A percentile compares a stretch with the other conserved stretches of the same genome.
Conservation (phyloP, 495 filamentous ascomycete species). For the Apodospora peruviana region DNA sequence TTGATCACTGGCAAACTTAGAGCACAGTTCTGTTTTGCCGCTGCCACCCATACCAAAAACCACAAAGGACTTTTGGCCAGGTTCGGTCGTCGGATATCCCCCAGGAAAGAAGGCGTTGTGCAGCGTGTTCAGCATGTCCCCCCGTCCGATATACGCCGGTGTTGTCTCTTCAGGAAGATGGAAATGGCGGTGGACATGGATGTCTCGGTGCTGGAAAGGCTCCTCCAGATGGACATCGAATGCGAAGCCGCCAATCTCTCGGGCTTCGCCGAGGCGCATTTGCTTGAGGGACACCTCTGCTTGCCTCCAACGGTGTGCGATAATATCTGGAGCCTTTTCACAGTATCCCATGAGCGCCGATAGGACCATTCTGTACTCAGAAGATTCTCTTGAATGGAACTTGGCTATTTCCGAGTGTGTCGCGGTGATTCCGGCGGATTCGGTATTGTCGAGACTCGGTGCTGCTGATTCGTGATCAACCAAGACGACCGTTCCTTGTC, state of each 20-base stretch:
- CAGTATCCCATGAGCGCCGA: slow-evolving; percentile 2
- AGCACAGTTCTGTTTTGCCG: slow-evolving; percentile 6
- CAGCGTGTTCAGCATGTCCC: background rate
- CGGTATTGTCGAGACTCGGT: slow-evolving; percentile 1
- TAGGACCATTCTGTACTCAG: slow-evolving; percentile 1
- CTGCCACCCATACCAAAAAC: slow-evolving; percentile 8
- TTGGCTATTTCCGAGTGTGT: slow-evolving; percentile 1
- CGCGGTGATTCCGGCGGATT: slow-evolving; percentile 1
- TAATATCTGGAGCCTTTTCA: slow-evolving; percentile 2
- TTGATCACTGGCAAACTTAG: slow-evolving; percentile 5
- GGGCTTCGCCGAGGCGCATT: background rate
- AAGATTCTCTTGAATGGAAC: background rate
- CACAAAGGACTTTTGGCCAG: slow-evolving; percentile 2
- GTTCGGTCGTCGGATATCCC: background rate
- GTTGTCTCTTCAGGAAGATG: slow-evolving; percentile 1
- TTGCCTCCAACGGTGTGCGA: slow-evolving; percentile 2
- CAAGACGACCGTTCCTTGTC: background rate
- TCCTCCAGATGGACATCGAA: slow-evolving; percentile 7
- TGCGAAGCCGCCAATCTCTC: slow-evolving; percentile 3
- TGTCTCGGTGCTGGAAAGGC: background rate
- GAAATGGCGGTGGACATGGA: background rate
- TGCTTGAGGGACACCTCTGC: background rate
- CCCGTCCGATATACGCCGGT: slow-evolving; percentile 1
- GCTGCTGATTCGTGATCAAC: slow-evolving; percentile 1
- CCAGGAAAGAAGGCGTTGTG: slow-evolving; percentile 1